Evolutionary conservation across 2,329 filamentous ascomycete genomes (phyloP).

Genomic region (Trichoderma atroviride): DNA sequence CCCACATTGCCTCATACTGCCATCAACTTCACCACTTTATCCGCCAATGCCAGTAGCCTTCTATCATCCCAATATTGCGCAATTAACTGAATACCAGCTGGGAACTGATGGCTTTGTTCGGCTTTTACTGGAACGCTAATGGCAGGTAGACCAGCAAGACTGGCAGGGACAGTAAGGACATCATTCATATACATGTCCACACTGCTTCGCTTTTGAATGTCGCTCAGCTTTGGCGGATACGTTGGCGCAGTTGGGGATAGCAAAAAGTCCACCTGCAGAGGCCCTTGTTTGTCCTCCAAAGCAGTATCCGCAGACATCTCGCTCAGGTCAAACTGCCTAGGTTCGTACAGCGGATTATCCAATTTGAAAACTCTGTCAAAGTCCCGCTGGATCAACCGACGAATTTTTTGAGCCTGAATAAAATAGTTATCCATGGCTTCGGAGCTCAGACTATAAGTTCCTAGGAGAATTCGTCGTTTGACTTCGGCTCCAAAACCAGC

Average conservation of each 20-base stretch:
- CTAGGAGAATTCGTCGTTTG: constrained; percentile 81
- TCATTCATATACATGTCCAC: constrained; percentile 90
- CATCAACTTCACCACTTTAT: constrained; percentile 44
- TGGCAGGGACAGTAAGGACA: constrained; percentile 93
- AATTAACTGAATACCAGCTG: constrained; percentile 70
- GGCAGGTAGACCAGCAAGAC: constrained; percentile 85
- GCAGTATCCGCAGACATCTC: constrained; percentile 58
- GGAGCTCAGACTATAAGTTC: constrained; percentile 87
- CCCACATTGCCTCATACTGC: constrained; percentile 17
- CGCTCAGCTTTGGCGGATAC: constrained; percentile 65
- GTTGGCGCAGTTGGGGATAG: constrained; percentile 86
- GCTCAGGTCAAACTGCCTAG: constrained; percentile 58
- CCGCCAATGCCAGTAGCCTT: constrained; percentile 62
- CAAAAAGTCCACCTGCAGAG: constrained; percentile 76
- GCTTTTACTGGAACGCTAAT: constrained; percentile 70
- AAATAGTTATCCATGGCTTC: constrained; percentile 96
- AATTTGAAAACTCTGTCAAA: constrained; percentile 78
- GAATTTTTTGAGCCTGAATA: constrained; percentile 85
- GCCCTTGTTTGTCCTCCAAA: constrained; percentile 59
- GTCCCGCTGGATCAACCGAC: constrained; percentile 80
- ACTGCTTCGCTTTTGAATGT: constrained; percentile 57
- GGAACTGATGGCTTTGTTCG: constrained; percentile 37
- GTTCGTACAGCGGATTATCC: constrained; percentile 66
- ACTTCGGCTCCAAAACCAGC: constrained; percentile 82
- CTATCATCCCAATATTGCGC: constrained; percentile 81